Conservation (phyloP, 768 basidiomycete species). For the Pulveroboletus ravenelii region DNA sequence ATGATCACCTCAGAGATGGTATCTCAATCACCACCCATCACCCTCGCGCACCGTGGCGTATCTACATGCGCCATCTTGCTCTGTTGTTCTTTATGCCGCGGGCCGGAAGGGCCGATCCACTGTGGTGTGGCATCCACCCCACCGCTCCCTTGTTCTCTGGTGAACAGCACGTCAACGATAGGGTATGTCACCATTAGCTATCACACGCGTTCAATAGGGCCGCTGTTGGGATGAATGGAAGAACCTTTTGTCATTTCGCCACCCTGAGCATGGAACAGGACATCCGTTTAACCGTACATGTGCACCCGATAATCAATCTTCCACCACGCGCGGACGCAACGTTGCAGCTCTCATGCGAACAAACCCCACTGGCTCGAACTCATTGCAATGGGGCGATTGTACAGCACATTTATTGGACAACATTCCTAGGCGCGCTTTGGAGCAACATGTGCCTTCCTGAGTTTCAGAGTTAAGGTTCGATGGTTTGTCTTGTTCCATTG, state of each 20-base stretch:
- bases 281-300: conserved; percentile 9
- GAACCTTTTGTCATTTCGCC: conserved; percentile 5
- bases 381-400: neutral
- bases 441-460: neutral
- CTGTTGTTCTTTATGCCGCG: neutral
- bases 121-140: too few relatives aligned
- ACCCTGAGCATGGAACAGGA: conserved; percentile 14
- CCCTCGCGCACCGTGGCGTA: neutral
- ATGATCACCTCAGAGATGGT: conserved; percentile 8
- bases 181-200: neutral
- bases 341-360: conserved; percentile 14
- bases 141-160: neutral
- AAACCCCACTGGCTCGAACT: conserved; percentile 6
- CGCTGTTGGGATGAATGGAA: conserved; percentile 13
- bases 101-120: neutral
- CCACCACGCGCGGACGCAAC: conserved; percentile 20
- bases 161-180: neutral
- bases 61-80: neutral
- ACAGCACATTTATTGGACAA: neutral
- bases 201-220: neutral
- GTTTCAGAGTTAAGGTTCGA: conserved; percentile 15
- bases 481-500: conserved; percentile 12
- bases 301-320: conserved; percentile 26
- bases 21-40: conserved; percentile 7
- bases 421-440: conserved; percentile 1